Conservation (phyloP, 176 grass and related monocot species). For the Pontederia paniculata region DNA sequence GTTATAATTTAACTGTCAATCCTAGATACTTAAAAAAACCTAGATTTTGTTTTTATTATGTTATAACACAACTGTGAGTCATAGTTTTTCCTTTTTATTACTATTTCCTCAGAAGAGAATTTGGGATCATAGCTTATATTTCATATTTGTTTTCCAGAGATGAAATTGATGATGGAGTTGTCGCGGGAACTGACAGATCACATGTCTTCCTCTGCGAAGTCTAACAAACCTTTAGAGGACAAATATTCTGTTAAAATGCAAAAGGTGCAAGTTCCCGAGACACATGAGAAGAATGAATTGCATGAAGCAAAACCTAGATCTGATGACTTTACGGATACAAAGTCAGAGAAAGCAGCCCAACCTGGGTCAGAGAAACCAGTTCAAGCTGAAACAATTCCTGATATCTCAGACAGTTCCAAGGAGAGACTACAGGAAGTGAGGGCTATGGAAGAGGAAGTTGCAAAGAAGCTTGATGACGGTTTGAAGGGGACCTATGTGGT, state of each 20-base stretch:
- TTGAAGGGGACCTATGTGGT: slow-evolving; percentile 55
- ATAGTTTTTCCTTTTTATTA: not conserved
- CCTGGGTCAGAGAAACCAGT: not conserved
- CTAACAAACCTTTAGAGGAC: slow-evolving; percentile 19
- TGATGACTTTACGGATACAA: not conserved
- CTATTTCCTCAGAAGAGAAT: not conserved
- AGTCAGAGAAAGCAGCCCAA: too few species aligned
- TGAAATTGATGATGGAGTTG: slow-evolving; percentile 43
- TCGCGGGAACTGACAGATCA: slow-evolving; percentile 37
- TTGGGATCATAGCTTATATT: not conserved
- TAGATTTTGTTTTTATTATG: too few species aligned
- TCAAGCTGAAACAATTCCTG: slow-evolving; percentile 15
- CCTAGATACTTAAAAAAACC: too few species aligned
- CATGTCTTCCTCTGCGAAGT: slow-evolving; percentile 20
- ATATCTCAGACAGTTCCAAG: slow-evolving; percentile 11
- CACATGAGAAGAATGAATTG: slow-evolving; percentile 9
- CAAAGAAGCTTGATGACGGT: slow-evolving; percentile 27
- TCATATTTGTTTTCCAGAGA: slow-evolving; percentile 28
- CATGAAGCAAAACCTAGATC: slow-evolving; percentile 15
- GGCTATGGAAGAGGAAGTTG: not conserved
- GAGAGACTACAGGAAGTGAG: slow-evolving; percentile 12
- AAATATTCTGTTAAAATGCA: slow-evolving; percentile 6
- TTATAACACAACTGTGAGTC: not conserved
- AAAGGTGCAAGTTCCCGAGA: slow-evolving; percentile 14
- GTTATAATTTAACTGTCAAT: too few species aligned